phyloP scores from a whole-genome alignment of 1,139 yeast species.

The Saccharomyces pastorianus region DNA sequence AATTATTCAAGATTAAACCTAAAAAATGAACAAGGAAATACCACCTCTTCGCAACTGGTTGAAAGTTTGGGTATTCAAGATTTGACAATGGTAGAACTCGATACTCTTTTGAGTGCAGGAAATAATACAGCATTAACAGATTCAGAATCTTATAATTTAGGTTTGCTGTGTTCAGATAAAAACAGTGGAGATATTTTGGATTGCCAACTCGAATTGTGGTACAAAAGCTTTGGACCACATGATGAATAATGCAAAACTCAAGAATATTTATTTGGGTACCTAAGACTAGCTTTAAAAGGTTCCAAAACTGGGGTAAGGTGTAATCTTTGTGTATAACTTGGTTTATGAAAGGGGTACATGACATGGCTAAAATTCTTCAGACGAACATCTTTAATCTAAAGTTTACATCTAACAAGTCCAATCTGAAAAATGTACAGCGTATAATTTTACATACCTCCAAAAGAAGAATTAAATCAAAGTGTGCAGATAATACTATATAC shows the following conservation, averaged over 20 bases:
- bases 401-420: background rate
- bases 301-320: background rate
- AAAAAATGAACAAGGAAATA: background rate
- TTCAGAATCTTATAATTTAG: constrained; percentile 17
- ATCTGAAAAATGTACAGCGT: background rate
- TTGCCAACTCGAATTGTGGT: constrained; percentile 26
- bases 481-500: background rate
- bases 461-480: background rate
- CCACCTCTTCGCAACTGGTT: constrained; percentile 6
- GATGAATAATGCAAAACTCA: background rate
- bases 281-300: background rate
- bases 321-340: background rate
- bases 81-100: constrained; percentile 19
- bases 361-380: background rate
- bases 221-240: constrained; percentile 12
- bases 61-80: constrained; percentile 13
- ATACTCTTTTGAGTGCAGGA: constrained; percentile 5
- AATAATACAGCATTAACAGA: constrained; percentile 1
- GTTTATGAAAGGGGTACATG: background rate
- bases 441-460: background rate
- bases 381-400: background rate
- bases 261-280: background rate
- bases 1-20: background rate
- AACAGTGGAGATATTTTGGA: constrained; percentile 20
- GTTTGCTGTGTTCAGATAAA: constrained; percentile 22